Conservation (phyloP, 805 yeast species). For the Saccharomycopsis olivae region DNA sequence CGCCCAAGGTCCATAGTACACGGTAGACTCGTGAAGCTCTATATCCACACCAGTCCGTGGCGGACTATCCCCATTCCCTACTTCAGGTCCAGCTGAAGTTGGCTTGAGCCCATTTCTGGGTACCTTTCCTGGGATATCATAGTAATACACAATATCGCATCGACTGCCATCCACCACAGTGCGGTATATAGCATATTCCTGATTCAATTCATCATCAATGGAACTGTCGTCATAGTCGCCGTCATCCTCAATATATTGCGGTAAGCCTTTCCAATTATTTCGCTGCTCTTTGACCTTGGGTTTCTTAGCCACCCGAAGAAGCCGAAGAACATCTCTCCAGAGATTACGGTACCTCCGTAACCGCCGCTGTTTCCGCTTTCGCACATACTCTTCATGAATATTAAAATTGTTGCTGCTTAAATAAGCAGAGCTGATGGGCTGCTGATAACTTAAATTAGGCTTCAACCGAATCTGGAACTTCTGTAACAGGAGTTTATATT, state of each 20-base stretch:
- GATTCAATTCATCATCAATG: slow-evolving; percentile 25
- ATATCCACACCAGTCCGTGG: slow-evolving; percentile 57
- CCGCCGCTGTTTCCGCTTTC: slow-evolving; percentile 16
- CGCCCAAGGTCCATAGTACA: slow-evolving; percentile 94
- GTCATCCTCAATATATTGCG: slow-evolving; percentile 47
- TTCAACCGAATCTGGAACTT: slow-evolving; percentile 51
- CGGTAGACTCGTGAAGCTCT: slow-evolving; percentile 45
- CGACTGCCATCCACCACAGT: slow-evolving; percentile 52
- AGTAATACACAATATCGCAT: slow-evolving; percentile 48
- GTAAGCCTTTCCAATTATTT: slow-evolving; percentile 67
- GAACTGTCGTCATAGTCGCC: slow-evolving; percentile 23
- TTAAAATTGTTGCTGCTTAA: slow-evolving; percentile 22
- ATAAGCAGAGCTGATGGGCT: slow-evolving; percentile 20
- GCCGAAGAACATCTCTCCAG: too few relatives aligned
- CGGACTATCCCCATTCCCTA: slow-evolving; percentile 47
- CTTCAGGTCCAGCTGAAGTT: slow-evolving; percentile 37
- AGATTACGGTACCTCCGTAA: slow-evolving; percentile 16
- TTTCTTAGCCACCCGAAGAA: too few relatives aligned
- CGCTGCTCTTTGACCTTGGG: background rate
- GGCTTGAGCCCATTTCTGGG: slow-evolving; percentile 18
- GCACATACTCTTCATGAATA: slow-evolving; percentile 20
- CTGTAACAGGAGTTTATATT: slow-evolving; percentile 34
- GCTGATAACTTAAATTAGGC: slow-evolving; percentile 60
- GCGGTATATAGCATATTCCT: slow-evolving; percentile 79
- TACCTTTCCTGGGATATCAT: slow-evolving; percentile 62